These are phyloP conservation scores for Choricystis sp. DNA, from an alignment of 139 green algal genomes.

Conservation along the genomic window DNA sequence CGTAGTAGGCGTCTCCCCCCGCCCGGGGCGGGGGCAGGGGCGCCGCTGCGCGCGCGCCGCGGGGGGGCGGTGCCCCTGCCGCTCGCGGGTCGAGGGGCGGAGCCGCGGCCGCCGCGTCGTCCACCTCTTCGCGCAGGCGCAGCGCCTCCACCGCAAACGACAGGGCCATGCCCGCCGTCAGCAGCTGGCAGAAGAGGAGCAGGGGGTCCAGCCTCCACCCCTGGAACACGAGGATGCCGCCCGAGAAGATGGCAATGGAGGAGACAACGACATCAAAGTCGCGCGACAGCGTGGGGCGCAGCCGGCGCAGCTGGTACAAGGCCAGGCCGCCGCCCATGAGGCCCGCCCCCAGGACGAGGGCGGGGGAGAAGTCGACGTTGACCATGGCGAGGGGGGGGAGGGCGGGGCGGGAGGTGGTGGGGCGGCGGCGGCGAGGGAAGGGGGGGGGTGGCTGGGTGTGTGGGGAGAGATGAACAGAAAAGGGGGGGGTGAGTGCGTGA, in stretches of 20 bases:
- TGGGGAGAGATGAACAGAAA: neutral
- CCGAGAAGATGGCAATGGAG: slow-evolving; percentile 35
- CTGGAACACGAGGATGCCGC: slow-evolving; percentile 58
- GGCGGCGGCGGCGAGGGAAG: neutral
- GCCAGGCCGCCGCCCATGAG: slow-evolving; percentile 32
- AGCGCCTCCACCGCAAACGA: slow-evolving; percentile 44
- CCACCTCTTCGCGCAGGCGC: slow-evolving; percentile 14
- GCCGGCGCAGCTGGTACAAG: slow-evolving; percentile 39
- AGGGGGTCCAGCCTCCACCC: slow-evolving; percentile 57
- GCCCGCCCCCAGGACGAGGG: slow-evolving; percentile 34
- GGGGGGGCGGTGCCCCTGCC: too few species aligned
- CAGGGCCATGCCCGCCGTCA: slow-evolving; percentile 33
- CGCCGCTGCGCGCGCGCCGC: too few species aligned
- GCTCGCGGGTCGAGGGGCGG: too few species aligned
- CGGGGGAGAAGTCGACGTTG: slow-evolving; percentile 50
- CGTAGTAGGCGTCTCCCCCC: too few species aligned
- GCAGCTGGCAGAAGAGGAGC: slow-evolving; percentile 49
- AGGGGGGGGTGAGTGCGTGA: neutral
- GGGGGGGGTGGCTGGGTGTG: neutral
- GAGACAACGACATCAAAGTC: slow-evolving; percentile 56
- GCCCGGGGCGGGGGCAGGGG: too few species aligned
- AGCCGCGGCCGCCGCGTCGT: too few species aligned
- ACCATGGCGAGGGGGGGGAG: slow-evolving; percentile 24
- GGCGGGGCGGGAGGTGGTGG: too few species aligned
- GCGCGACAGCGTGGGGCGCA: slow-evolving; percentile 29